Percentiles rank a stretch among this genome's conserved stretches.
Conservation (phyloP, 371 early-diverging fungal genomes). For the Massospora cicadina region DNA sequence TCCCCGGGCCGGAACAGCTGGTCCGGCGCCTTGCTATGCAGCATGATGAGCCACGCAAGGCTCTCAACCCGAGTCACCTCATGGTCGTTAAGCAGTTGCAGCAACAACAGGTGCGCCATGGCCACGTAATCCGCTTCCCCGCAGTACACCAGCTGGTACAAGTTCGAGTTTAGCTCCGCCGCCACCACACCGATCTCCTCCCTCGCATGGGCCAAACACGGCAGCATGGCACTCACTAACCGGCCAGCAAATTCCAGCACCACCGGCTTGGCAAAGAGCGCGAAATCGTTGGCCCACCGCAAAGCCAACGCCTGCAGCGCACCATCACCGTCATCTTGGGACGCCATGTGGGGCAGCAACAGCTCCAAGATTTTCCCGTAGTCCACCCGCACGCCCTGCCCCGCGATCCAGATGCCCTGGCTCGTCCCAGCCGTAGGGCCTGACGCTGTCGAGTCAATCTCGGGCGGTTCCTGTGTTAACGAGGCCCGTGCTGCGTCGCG, state of each 20-base stretch:
- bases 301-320: conserved; percentile 75
- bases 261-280: conserved; percentile 49
- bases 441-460: conserved; percentile 12
- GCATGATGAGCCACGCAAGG: conserved; percentile 79
- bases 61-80: conserved; percentile 75
- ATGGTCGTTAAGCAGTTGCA: conserved; percentile 59
- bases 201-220: conserved; percentile 49
- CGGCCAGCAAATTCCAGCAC: conserved; percentile 57
- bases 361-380: conserved; percentile 61
- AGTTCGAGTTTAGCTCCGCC: neutral
- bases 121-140: conserved; percentile 41
- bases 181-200: neutral
- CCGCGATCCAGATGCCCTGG: conserved; percentile 40
- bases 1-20: conserved; percentile 55
- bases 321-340: conserved; percentile 38
- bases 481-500: conserved; percentile 50
- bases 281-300: conserved; percentile 72
- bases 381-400: conserved; percentile 55
- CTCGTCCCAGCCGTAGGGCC: conserved; percentile 21
- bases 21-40: conserved; percentile 73
- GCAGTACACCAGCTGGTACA: conserved; percentile 1
- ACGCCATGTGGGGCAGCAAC: conserved; percentile 56
- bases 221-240: conserved; percentile 58
- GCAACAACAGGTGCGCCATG: conserved; percentile 52
- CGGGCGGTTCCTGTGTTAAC: conserved; percentile 22